Conservation (phyloP, 2,329 filamentous ascomycete genomes). For the Fusarium ambrosium region DNA sequence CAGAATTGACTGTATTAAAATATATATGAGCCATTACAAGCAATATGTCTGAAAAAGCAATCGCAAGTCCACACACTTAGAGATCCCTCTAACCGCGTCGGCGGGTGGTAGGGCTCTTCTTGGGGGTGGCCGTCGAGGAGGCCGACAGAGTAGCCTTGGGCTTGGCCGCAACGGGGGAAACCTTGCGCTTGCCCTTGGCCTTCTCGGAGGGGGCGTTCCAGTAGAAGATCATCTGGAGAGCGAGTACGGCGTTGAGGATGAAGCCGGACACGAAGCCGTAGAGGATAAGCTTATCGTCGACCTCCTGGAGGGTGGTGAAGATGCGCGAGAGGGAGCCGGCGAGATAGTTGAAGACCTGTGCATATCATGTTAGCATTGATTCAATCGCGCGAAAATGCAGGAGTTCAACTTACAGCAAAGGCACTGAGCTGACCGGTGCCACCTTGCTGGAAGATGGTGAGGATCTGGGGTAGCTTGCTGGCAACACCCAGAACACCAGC, state of each 20-base stretch:
- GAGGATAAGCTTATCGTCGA: conserved; percentile 95
- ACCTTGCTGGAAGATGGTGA: conserved; percentile 85
- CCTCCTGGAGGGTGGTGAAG: conserved; percentile 97
- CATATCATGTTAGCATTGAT: conserved; percentile 2
- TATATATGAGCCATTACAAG: conserved; percentile 26
- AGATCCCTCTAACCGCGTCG: conserved; percentile 56
- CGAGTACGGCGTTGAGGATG: conserved; percentile 87
- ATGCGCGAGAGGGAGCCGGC: conserved; percentile 92
- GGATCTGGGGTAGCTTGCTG: conserved; percentile 94
- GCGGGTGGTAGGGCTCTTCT: conserved; percentile 60
- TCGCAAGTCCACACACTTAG: conserved; percentile 16
- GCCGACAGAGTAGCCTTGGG: conserved; percentile 46
- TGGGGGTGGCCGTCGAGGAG: conserved; percentile 49
- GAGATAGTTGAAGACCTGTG: conserved; percentile 97
- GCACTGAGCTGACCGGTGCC: conserved; percentile 96
- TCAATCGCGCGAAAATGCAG: neutral
- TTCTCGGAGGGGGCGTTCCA: conserved; percentile 80
- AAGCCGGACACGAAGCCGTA: conserved; percentile 96
- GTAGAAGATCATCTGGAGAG: conserved; percentile 93
- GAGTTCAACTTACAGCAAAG: conserved; percentile 80
- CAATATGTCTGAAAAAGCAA: conserved; percentile 31
- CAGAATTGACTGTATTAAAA: conserved; percentile 13
- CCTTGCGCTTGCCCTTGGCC: conserved; percentile 59
- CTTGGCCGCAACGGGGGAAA: conserved; percentile 45
- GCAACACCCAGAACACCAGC: conserved; percentile 87